Base-by-base conservation (phyloP, 352 stramenopile genomes). In the Blastocystis hominis region DNA sequence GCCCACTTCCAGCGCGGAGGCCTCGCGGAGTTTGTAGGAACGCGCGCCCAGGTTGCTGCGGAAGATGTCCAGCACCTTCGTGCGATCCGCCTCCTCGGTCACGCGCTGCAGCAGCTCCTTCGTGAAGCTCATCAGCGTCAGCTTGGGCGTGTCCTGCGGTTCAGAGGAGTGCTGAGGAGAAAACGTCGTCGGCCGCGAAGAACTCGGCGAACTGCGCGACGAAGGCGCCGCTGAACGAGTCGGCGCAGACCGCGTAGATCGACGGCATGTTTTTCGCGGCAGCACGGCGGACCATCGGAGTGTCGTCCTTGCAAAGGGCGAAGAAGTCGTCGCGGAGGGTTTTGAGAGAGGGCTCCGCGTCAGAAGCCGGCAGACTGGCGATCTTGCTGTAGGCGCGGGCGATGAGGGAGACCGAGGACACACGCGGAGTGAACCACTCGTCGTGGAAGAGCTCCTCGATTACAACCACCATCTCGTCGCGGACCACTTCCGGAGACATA, bases 341-440 rank as follows among this genome's bases (percentile, higher is more conserved):
- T 40, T 84, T 84, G n/a, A 84, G 72, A 10, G 17, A 34, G 44
- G 66, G 50, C 3, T 46, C 53, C 13, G 68, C 72, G 38, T 84
- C 72, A 0, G 56, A 34, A 3, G 20, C 47, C 15, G 56, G 24
- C 17, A 84, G 47, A 4, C 7, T 36, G 40, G 55, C 36, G 20
- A 84, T 84, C 56, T 84, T 84, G 4, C 17, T 10, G 55, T 84
- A 84, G 9, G 68, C 72, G 34, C 68, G 66, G 5, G 72, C 53
- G 38, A 84, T 64, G n/a, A 84, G 55, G 50, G 72, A 84, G 15
- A 53, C 72, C 3, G 72, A 84, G n/a, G 72, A 84, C 17, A 84
- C 72, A 40, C 72, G 72, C 17, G 72, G 72, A 69, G 72, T 84
- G 50, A 84, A 84, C 72, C 72, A 84, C 20, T 84, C 72, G 36